Evolutionary conservation across 2,329 filamentous ascomycete species (phyloP), one percentile per base, ranked within the genome.

Genomic region (Diaporthe destruens): DNA sequence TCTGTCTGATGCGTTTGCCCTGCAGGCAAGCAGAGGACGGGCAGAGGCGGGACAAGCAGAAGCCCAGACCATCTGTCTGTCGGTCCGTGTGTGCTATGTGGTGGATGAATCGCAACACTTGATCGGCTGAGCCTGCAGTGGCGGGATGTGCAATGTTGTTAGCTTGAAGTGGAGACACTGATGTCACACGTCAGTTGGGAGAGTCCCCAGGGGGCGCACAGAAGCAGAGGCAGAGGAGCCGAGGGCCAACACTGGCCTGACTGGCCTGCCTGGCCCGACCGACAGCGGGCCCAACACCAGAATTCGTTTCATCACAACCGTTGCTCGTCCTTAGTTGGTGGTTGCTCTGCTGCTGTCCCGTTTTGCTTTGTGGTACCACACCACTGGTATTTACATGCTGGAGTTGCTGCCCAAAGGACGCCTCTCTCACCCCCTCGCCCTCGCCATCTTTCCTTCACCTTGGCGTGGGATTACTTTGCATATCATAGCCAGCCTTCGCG

Each of bases 41-140:
- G 29, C 29, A 29, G 29, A 29, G 29, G 5, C 29, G 20, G 39
- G 36, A 44, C 56, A 61, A 29, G 57, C 39, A 32, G 25, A 44
- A 32, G 36, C 8, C 57, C 36, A 61, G 57, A 12, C 23, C 57
- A 51, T 51, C 36, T 44, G 53, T 25, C 34, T 34, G 55, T 61
- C 29, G 2, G 29, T 29, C 29, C 29, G 29, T 29, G 29, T 29
- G 23, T 49, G n/a, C n/a, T n/a, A n/a, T n/a, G n/a, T n/a, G n/a
- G n/a, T n/a, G 18, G 59, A 65, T 51, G 59, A 65, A 49, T 65
- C 59, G 61, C 61, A 65, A 65, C 61, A 65, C 39, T 39, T 39
- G 61, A 66, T 66, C 61, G 61, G 32, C 44, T 39, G 61, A 66
- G 61, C 61, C 47, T 66, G 61, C 61, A 66, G 61, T 66, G 61